phyloP scores from a whole-genome alignment of 805 yeast species.

The Saturnispora mendoncae region DNA sequence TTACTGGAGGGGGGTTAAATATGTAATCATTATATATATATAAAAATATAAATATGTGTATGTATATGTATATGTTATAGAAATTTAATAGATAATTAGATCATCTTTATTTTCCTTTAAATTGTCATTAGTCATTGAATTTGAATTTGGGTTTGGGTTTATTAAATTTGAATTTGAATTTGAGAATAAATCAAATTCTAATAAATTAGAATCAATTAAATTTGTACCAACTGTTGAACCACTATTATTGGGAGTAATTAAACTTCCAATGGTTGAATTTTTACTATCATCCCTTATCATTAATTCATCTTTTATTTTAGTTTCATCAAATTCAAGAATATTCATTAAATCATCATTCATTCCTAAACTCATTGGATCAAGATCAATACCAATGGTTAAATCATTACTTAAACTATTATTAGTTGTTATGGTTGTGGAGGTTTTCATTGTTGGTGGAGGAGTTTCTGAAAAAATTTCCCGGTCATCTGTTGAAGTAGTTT shows the following conservation, averaged over 20 bases:
- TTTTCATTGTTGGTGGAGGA: background rate
- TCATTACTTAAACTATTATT: background rate
- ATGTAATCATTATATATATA: background rate
- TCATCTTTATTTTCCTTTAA: slow-evolving; percentile 6
- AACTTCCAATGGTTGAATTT: background rate
- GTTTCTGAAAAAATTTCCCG: background rate
- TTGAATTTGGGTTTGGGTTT: background rate
- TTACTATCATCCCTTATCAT: slow-evolving; percentile 4
- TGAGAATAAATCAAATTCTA: slow-evolving; percentile 8
- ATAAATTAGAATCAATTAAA: background rate
- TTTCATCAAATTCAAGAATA: slow-evolving; percentile 7
- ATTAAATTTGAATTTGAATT: background rate
- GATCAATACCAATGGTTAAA: background rate
- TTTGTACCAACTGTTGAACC: background rate
- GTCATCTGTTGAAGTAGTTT: background rate
- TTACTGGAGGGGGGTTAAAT: no score
- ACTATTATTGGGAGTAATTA: background rate
- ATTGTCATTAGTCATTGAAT: background rate
- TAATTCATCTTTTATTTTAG: slow-evolving; percentile 5
- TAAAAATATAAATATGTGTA: background rate
- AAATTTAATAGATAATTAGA: slow-evolving; percentile 7
- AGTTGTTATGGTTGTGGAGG: background rate
- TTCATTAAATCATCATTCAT: slow-evolving; percentile 9
- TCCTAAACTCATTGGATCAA: slow-evolving; percentile 6
- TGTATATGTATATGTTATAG: background rate